These are phyloP conservation scores for Xylariaceae sp. DNA, from an alignment of 2,329 filamentous ascomycete genomes.

Conservation along the genomic window DNA sequence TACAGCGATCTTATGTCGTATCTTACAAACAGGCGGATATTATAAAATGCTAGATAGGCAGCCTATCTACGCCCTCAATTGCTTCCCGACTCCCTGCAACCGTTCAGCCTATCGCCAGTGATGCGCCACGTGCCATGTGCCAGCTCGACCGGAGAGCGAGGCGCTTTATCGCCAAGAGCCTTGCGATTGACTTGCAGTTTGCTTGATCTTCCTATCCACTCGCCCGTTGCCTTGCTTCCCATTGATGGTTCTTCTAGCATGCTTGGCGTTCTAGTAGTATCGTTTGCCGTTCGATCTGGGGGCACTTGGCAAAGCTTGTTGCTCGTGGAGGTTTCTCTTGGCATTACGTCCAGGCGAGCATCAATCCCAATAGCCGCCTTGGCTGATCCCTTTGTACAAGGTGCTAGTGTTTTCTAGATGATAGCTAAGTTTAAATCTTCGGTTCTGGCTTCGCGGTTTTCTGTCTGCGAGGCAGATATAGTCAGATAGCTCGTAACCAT, in stretches of 20 bases:
- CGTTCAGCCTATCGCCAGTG: slow-evolving; percentile 11
- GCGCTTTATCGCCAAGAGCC: slow-evolving; percentile 23
- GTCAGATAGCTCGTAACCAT: too few species aligned
- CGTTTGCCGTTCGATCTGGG: slow-evolving; percentile 26
- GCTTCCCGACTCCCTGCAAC: slow-evolving; percentile 21
- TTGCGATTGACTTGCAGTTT: slow-evolving; percentile 2
- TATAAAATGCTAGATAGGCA: too few species aligned
- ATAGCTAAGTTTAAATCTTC: not conserved
- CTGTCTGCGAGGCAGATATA: not conserved
- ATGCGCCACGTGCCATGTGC: too few species aligned
- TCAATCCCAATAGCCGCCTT: slow-evolving; percentile 18
- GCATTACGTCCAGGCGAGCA: slow-evolving; percentile 23
- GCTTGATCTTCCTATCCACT: slow-evolving; percentile 5
- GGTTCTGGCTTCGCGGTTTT: too few species aligned
- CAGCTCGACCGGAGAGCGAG: too few species aligned
- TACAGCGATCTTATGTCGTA: too few species aligned
- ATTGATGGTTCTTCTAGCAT: not conserved
- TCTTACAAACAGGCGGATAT: too few species aligned
- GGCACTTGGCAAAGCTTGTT: slow-evolving; percentile 47
- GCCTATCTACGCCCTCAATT: too few species aligned
- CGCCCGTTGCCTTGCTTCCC: not conserved
- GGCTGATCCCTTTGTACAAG: slow-evolving; percentile 17
- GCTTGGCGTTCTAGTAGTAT: slow-evolving; percentile 6
- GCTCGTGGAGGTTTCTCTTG: slow-evolving; percentile 38
- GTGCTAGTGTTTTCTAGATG: not conserved